Conservation (phyloP, 108 stramenopile species). For the Hondaea fermentalgiana region DNA sequence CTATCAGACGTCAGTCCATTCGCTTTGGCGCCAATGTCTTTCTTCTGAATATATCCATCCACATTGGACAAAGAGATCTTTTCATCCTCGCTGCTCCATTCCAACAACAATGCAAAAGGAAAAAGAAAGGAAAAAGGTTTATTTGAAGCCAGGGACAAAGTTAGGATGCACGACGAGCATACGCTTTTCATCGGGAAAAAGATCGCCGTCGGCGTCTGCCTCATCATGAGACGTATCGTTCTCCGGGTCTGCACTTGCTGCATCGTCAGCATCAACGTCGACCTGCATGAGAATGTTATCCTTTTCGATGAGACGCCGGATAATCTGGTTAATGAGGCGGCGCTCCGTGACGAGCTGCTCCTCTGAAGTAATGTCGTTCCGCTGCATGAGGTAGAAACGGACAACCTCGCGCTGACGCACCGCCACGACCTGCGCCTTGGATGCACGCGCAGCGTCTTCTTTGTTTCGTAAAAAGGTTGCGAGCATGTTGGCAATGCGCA, state of each 20-base stretch:
- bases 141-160: background rate
- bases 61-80: too few species aligned
- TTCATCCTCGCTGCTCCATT: too few species aligned
- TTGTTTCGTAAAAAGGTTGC: constrained; percentile 70
- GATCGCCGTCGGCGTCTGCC: background rate
- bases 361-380: constrained; percentile 63
- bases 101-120: too few species aligned
- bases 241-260: constrained; percentile 49
- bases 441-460: constrained; percentile 57
- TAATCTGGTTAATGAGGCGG: constrained; percentile 72
- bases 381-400: constrained; percentile 76
- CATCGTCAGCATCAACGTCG: constrained; percentile 49
- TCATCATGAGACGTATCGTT: background rate
- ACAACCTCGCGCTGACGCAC: constrained; percentile 69
- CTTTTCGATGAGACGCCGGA: constrained; percentile 63
- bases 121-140: background rate
- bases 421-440: constrained; percentile 30
- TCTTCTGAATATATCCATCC: too few species aligned
- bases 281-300: constrained; percentile 66
- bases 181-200: background rate
- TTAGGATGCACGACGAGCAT: constrained; percentile 17
- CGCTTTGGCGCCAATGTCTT: too few species aligned
- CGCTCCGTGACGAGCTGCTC: constrained; percentile 65
- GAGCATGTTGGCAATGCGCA: constrained; percentile 76
- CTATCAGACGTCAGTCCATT: background rate